phyloP scores from a whole-genome alignment of 306 rosid species.

The Cicer arietinum region DNA sequence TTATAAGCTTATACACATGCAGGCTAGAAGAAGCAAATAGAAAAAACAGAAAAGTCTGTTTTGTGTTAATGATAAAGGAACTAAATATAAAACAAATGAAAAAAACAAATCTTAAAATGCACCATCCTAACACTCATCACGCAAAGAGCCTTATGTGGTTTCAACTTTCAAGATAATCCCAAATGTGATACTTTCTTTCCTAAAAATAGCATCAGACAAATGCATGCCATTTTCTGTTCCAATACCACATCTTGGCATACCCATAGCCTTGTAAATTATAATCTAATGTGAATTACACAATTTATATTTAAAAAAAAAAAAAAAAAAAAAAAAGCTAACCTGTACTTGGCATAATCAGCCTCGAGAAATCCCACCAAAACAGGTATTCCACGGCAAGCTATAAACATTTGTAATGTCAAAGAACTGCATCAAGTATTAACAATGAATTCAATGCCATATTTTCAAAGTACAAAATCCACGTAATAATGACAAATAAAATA shows the following conservation, averaged over 20 bases:
- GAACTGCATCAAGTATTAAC: conserved; percentile 62
- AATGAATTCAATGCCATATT: conserved; percentile 35
- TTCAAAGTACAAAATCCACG: conserved; percentile 18
- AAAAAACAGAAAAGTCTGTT: neutral
- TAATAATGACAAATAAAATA: conserved; percentile 26
- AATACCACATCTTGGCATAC: conserved; percentile 16
- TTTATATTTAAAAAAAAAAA: neutral
- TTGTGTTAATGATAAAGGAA: conserved; percentile 5
- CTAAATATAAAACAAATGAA: neutral
- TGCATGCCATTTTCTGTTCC: neutral
- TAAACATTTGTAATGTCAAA: conserved; percentile 96
- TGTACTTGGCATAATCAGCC: conserved; percentile 97
- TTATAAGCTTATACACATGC: neutral
- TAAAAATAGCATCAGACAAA: conserved; percentile 15
- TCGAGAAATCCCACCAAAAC: conserved; percentile 96
- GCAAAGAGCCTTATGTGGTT: conserved; percentile 12
- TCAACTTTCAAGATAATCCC: conserved; percentile 18
- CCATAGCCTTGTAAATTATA: conserved; percentile 6
- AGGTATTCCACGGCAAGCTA: conserved; percentile 98
- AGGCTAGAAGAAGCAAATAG: conserved; percentile 8
- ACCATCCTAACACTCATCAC: conserved; percentile 3
- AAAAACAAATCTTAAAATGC: neutral
- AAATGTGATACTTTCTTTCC: conserved; percentile 2
- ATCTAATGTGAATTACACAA: neutral
- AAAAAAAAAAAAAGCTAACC: conserved; percentile 55